phyloP scores from a whole-genome alignment of 139 green algal genomes.

The Tetradesmus obliquus region DNA sequence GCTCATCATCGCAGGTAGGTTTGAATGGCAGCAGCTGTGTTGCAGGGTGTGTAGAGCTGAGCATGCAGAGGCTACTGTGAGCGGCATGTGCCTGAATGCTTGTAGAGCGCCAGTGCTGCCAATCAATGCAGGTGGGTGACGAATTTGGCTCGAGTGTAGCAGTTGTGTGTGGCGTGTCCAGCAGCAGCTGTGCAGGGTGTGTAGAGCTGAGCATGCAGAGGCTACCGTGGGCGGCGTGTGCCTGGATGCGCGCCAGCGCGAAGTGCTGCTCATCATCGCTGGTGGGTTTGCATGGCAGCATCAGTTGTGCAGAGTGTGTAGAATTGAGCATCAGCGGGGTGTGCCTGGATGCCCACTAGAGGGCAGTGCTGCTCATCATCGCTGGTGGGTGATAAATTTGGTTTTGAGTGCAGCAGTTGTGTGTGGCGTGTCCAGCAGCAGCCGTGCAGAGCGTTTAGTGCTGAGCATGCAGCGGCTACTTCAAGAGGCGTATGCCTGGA shows the following conservation, averaged over 20 bases:
- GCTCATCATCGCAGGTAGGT: slow-evolving; percentile 29
- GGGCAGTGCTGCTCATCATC: background rate
- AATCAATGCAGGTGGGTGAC: too few species aligned
- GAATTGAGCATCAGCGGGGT: too few species aligned
- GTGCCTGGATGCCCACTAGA: background rate
- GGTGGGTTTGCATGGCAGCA: background rate
- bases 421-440: too few species aligned
- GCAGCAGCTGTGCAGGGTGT: too few species aligned
- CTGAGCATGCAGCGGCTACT: slow-evolving; percentile 20
- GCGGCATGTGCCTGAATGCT: background rate
- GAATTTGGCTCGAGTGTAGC: too few species aligned
- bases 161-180: too few species aligned
- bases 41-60: background rate
- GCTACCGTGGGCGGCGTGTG: background rate
- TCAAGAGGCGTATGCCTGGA: background rate
- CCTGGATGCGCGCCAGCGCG: background rate
- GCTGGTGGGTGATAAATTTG: too few species aligned
- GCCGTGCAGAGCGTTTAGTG: too few species aligned
- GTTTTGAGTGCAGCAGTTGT: too few species aligned
- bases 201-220: background rate
- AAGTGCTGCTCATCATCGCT: background rate
- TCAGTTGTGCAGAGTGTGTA: too few species aligned
- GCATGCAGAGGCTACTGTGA: background rate
- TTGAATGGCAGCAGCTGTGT: background rate
- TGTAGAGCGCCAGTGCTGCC: background rate